Evolutionary conservation across 805 yeast species (phyloP), one percentile per base, ranked within the genome.

Genomic region (Suhomyces sp.): DNA sequence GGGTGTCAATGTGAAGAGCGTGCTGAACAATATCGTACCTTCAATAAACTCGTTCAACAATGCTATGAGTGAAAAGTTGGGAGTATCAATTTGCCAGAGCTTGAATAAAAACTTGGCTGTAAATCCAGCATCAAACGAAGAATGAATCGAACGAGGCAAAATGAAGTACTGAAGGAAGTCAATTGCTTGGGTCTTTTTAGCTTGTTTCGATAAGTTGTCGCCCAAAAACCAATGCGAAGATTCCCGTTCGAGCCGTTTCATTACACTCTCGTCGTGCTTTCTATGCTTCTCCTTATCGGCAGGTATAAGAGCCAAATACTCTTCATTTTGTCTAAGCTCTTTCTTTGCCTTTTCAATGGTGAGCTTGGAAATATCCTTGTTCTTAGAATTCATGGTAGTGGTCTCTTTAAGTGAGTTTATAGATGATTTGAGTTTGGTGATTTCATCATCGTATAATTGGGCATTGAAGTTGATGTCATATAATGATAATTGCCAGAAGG

Each of bases 91-190:
- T 0, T 70, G 64, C 51, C 85, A 82, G 17, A 84, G 60, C 44
- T 75, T 70, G 52, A 82, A 77, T 7, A 90, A 56, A 61, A 91
- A 89, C 51, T 77, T 74, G 0, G 88, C 82, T 35, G 84, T 69
- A 63, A 72, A 92, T 0, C 87, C 74, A 0, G 97, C 96, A 70
- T 91, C 97, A 56, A 86, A 81, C 0, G 96, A 84, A 0, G 97
- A 88, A 57, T 87, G 90, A 2, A 87, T 66, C 3, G 85, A 78
- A 57, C 97, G 76, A 9, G 97, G 97, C 10, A 91, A 67, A 6
- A 90, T 60, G 66, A 97, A 90, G 50, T 69, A 66, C 55, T 86
- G 85, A 35, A 90, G 63, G 47, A 90, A 81, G 1, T 69, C 29
- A 19, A 49, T 46, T 1, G 58, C 27, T 42, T 57, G 57, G 10